Conservation (phyloP, 176 grass and related monocot species). For the Urochloa ruziziensis region DNA sequence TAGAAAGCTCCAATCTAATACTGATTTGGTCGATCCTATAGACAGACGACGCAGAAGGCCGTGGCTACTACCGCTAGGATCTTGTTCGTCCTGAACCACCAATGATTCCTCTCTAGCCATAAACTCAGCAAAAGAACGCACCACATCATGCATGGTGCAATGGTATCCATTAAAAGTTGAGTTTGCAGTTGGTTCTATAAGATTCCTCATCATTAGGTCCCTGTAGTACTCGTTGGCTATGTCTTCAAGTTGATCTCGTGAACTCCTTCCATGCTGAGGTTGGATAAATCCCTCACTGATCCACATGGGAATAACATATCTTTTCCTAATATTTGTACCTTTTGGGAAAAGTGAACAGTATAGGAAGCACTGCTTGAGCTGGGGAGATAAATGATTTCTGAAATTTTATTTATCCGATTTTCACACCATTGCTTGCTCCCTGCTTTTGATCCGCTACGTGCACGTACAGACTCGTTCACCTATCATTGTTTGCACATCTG, state of each 20-base stretch:
- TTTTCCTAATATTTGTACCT: not conserved
- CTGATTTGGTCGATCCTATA: not conserved
- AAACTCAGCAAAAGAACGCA: conserved; percentile 6
- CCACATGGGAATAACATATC: too few species aligned
- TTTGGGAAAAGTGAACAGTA: not conserved
- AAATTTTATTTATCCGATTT: too few species aligned
- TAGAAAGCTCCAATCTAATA: not conserved
- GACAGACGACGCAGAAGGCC: not conserved
- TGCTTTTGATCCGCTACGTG: too few species aligned
- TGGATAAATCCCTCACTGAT: too few species aligned
- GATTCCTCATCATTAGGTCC: conserved; percentile 21
- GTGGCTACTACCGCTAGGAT: too few species aligned
- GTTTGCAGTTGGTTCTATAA: not conserved
- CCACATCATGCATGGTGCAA: not conserved
- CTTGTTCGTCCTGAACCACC: not conserved
- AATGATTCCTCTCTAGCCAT: conserved; percentile 9
- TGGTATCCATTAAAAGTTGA: not conserved
- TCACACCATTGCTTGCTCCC: too few species aligned
- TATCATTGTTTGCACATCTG: too few species aligned
- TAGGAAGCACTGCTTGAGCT: not conserved
- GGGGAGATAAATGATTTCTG: not conserved
- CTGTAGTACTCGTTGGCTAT: not conserved
- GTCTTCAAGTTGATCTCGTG: not conserved
- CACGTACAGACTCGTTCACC: too few species aligned
- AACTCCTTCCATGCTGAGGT: not conserved